Conservation (phyloP, 306 rosid genomes). For the Lagenaria siceraria region DNA sequence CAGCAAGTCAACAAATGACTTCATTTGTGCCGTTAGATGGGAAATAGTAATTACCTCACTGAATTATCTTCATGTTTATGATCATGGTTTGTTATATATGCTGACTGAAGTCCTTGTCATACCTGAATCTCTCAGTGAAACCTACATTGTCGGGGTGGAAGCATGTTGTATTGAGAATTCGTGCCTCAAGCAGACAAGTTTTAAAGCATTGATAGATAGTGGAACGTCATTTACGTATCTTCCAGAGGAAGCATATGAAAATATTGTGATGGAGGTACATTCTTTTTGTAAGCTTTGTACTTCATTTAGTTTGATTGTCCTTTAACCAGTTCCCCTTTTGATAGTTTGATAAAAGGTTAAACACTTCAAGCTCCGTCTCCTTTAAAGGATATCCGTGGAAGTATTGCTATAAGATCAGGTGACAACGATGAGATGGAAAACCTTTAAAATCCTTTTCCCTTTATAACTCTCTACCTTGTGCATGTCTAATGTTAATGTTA, state of each 20-base stretch:
- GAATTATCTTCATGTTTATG: neutral
- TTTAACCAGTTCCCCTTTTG: slow-evolving; percentile 17
- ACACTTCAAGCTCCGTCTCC: slow-evolving; percentile 40
- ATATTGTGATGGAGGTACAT: slow-evolving; percentile 58
- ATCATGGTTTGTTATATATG: neutral
- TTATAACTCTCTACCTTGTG: neutral
- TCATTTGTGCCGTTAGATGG: slow-evolving; percentile 62
- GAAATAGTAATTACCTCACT: slow-evolving; percentile 33
- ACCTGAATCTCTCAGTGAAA: slow-evolving; percentile 36
- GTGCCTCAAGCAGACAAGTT: slow-evolving; percentile 51
- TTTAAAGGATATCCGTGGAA: slow-evolving; percentile 63
- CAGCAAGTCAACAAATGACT: slow-evolving; percentile 57
- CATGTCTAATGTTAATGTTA: neutral
- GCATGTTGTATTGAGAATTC: slow-evolving; percentile 53
- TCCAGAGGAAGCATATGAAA: slow-evolving; percentile 55
- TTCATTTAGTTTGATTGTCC: slow-evolving; percentile 12
- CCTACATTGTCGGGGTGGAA: slow-evolving; percentile 67
- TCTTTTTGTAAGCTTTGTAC: neutral
- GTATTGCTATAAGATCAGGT: slow-evolving; percentile 75
- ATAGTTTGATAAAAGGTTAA: slow-evolving; percentile 64
- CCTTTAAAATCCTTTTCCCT: neutral
- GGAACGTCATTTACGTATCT: slow-evolving; percentile 89
- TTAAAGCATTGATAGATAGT: slow-evolving; percentile 68
- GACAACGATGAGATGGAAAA: slow-evolving; percentile 6
- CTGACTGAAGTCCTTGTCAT: neutral